A percentile compares a stretch with the other conserved stretches of the same genome.
Evolutionary conservation across 2,329 filamentous ascomycete genomes (phyloP).

Genomic region (Ramichloridium luteum): DNA sequence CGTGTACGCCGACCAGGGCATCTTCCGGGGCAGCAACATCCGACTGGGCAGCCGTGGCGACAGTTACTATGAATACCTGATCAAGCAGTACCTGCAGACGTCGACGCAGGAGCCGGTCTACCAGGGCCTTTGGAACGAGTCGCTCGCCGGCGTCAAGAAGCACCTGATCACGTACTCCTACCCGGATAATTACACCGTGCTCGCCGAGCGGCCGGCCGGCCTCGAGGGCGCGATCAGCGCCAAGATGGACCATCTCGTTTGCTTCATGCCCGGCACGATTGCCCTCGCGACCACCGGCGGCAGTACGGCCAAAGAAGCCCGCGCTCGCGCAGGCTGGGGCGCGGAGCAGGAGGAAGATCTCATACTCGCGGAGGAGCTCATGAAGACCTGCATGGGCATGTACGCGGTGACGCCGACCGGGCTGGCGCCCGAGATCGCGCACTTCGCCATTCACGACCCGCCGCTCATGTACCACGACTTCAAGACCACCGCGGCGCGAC

Average conservation of each 20-base stretch:
- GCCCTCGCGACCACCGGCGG: conserved; percentile 78
- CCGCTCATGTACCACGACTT: conserved; percentile 50
- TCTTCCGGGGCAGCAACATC: conserved; percentile 75
- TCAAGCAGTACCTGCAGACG: conserved; percentile 96
- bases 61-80: conserved; percentile 97
- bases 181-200: conserved; percentile 68
- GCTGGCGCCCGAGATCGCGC: conserved; percentile 86
- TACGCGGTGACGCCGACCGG: conserved; percentile 84
- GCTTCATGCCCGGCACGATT: conserved; percentile 94
- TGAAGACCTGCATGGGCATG: conserved; percentile 97
- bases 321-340: conserved; percentile 58
- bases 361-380: conserved; percentile 73
- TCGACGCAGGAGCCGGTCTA: conserved; percentile 77
- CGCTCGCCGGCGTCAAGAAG: conserved; percentile 74
- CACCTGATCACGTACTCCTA: conserved; percentile 83
- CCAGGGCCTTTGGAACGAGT: conserved; percentile 83
- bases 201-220: conserved; percentile 73
- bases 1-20: conserved; percentile 65
- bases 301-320: conserved; percentile 60
- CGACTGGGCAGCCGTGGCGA: conserved; percentile 87
- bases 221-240: conserved; percentile 54
- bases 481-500: conserved; percentile 30
- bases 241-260: conserved; percentile 98
- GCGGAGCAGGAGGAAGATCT: conserved; percentile 77
- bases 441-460: conserved; percentile 66